phyloP scores from a whole-genome alignment of 306 rosid species.

The Ormosia emarginata region DNA sequence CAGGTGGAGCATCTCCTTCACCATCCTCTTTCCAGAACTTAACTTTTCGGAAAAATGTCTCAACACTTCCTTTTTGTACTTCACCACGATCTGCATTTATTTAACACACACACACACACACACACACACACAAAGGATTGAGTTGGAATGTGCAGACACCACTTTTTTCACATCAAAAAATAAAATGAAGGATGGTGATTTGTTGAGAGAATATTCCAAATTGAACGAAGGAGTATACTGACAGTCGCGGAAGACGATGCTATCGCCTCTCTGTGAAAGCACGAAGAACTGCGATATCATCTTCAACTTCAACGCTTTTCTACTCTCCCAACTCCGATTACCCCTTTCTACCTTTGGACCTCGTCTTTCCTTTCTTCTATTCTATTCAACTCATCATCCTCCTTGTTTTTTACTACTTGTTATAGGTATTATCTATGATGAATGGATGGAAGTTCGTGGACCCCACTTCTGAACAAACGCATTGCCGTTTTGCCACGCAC shows the following conservation, averaged over 20 bases:
- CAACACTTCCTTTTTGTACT: constrained; percentile 80
- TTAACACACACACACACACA: too few species aligned
- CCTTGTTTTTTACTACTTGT: not conserved
- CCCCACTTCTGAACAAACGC: constrained; percentile 23
- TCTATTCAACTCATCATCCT: constrained; percentile 9
- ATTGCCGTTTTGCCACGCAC: constrained; percentile 31
- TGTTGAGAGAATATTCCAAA: not conserved
- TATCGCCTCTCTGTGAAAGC: constrained; percentile 91
- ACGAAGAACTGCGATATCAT: constrained; percentile 96
- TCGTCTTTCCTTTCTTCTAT: not conserved
- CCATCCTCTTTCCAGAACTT: constrained; percentile 87
- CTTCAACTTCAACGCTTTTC: not conserved
- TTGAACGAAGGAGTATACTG: not conserved
- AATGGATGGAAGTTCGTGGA: not conserved
- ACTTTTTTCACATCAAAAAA: too few species aligned
- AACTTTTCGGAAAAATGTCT: constrained; percentile 83
- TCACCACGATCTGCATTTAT: constrained; percentile 77
- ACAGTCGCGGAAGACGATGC: constrained; percentile 93
- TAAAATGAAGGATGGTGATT: not conserved
- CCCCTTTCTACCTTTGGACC: not conserved
- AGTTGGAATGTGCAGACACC: too few species aligned
- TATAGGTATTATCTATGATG: too few species aligned
- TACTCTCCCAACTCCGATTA: not conserved
- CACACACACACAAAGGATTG: too few species aligned
- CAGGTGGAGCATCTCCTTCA: constrained; percentile 93